Evolutionary conservation across 495 filamentous ascomycete species (phyloP), one percentile per base, ranked within the genome.

Genomic region (Trichoderma gamsii): DNA sequence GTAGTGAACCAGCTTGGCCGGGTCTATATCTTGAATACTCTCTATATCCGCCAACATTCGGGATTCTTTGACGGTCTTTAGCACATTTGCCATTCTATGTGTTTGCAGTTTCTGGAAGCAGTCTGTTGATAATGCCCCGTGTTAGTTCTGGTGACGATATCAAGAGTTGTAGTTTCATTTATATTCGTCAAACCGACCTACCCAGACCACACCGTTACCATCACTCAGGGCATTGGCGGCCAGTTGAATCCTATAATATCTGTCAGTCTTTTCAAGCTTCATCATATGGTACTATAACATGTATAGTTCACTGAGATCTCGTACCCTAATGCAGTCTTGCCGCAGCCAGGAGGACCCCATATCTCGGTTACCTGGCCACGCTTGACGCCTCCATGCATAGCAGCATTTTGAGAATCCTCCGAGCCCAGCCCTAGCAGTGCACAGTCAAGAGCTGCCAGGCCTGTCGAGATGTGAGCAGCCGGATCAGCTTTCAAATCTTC

Each of bases 301-400:
- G 27, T 32, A 13, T 41, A 35, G 15, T 23, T 25, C 25, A 46
- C 4, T 11, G 41, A 16, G 4, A 25, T 21, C 35, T 69, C 74
- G 69, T 76, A 96, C 94, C 87, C 89, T 70, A 99, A 79, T 6
- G 89, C 79, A 0, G 94, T 96, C 78, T 98, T 98, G 15, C 95
- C 95, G 18, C 84, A 85, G 0, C 94, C 94, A 12, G 92, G 91
- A 18, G 95, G 93, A 0, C 95, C 95, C 79, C 89, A 96, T 41
- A 97, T 78, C 76, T 99, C 95, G 7, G 88, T 89, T n/a, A 96
- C 82, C 74, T 92, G 89, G 27, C 92, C 92, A 44, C 88, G 86
- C 66, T 85, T 80, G 32, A 97, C 76, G 4, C 90, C 93, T 59
- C 80, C 82, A 59, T 69, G 71, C 61, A 64, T 66, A 16, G 25